Conservation (phyloP, 2,329 filamentous ascomycete species). For the Tolypocladium cylindrosporum region DNA sequence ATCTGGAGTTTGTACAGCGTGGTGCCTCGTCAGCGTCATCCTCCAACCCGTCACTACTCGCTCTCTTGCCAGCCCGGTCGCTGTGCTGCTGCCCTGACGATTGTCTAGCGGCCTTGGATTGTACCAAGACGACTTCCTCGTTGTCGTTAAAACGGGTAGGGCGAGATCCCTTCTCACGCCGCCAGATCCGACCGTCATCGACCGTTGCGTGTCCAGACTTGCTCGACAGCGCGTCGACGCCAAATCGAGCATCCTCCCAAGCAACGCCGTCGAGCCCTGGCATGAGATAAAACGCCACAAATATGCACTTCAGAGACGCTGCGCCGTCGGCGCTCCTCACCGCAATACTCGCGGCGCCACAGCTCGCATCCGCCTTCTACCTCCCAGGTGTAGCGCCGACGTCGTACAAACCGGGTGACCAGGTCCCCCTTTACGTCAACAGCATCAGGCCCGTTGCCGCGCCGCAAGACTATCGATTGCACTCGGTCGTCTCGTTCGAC, state of each 20-base stretch:
- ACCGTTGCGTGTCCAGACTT: neutral
- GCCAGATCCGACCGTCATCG: neutral
- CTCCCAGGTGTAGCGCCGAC: constrained; percentile 92
- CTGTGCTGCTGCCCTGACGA: neutral
- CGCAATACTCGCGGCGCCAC: constrained; percentile 39
- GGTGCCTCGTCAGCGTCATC: neutral
- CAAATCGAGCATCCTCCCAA: neutral
- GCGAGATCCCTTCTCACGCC: neutral
- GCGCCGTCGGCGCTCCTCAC: constrained; percentile 41
- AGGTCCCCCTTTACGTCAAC: constrained; percentile 86
- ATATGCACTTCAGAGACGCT: constrained; percentile 35
- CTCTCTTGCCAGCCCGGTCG: neutral
- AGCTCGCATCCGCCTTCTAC: constrained; percentile 70
- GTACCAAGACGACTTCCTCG: neutral
- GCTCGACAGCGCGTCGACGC: neutral
- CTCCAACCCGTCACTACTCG: neutral
- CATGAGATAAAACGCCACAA: constrained; percentile 17
- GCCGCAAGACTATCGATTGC: constrained; percentile 66
- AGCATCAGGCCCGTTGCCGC: constrained; percentile 78
- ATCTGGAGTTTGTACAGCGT: neutral
- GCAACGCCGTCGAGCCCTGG: constrained; percentile 4
- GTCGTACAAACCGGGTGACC: constrained; percentile 72
- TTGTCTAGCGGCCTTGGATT: neutral
- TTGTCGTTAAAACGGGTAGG: neutral
- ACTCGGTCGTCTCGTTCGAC: constrained; percentile 91